Percentiles rank a stretch among this genome's conserved stretches.
Evolutionary conservation across 768 basidiomycete species (phyloP).

Genomic region (Suillus spraguei): DNA sequence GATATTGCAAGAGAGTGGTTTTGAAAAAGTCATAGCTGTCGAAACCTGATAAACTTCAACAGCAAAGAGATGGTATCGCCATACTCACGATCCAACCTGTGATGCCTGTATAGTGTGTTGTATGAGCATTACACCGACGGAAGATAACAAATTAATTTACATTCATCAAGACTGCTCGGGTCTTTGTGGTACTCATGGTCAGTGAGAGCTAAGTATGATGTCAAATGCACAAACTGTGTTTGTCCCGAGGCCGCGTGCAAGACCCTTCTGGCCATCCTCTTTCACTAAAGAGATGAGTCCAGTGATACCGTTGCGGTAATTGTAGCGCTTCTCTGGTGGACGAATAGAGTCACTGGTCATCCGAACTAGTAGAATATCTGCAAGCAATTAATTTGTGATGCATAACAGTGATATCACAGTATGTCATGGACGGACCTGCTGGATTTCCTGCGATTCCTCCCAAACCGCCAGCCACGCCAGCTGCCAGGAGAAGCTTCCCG

Average conservation of each 20-base stretch:
- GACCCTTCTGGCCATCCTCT: slow-evolving; percentile 69
- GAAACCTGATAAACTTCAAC: not conserved
- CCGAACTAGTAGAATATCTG: slow-evolving; percentile 75
- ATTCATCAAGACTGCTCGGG: slow-evolving; percentile 75
- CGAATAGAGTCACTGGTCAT: slow-evolving; percentile 89
- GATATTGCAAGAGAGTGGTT: slow-evolving; percentile 50
- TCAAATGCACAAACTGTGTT: slow-evolving; percentile 58
- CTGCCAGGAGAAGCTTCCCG: slow-evolving; percentile 59
- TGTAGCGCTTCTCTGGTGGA: slow-evolving; percentile 71
- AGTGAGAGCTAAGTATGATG: slow-evolving; percentile 5
- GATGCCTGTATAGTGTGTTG: slow-evolving; percentile 50
- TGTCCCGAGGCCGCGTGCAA: slow-evolving; percentile 74
- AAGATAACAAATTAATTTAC: slow-evolving; percentile 39
- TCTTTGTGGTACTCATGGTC: slow-evolving; percentile 33
- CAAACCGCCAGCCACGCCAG: slow-evolving; percentile 73
- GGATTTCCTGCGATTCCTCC: slow-evolving; percentile 89
- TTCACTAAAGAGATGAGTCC: slow-evolving; percentile 68
- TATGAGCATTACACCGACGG: not conserved
- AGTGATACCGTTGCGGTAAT: slow-evolving; percentile 77
- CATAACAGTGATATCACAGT: not conserved
- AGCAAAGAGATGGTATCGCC: slow-evolving; percentile 8
- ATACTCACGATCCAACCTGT: slow-evolving; percentile 80
- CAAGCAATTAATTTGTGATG: slow-evolving; percentile 11
- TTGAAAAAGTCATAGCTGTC: slow-evolving; percentile 81
- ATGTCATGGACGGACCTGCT: slow-evolving; percentile 46